These are phyloP conservation scores for Phialophora macrospora DNA, from an alignment of 2,329 filamentous ascomycete species.

Conservation along the genomic window DNA sequence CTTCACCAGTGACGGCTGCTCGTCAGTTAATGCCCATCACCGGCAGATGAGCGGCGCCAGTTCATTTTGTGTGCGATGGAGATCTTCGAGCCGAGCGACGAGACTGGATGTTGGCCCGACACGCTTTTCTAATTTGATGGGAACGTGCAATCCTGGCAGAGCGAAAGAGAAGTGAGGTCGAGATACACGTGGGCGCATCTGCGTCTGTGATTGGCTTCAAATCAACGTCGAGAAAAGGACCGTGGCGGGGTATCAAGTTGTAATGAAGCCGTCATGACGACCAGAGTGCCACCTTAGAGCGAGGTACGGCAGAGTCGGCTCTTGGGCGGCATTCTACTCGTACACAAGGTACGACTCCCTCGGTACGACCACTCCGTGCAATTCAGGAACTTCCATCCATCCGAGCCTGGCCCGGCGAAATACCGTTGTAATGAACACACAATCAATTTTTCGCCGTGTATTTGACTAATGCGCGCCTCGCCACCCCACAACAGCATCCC, in stretches of 20 bases:
- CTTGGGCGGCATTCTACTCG: no score
- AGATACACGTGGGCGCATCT: background rate
- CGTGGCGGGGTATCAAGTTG: background rate
- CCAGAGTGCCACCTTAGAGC: no score
- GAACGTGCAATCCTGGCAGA: background rate
- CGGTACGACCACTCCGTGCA: no score
- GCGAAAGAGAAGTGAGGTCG: constrained; percentile 4
- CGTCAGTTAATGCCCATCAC: background rate
- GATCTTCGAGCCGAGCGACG: background rate
- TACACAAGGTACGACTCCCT: no score
- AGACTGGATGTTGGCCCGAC: background rate
- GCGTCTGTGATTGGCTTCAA: background rate
- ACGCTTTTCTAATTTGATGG: background rate
- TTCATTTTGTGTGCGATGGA: background rate
- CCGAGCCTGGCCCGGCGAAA: background rate
- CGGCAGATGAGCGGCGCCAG: constrained; percentile 2
- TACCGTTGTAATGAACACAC: background rate
- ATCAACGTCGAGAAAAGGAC: background rate
- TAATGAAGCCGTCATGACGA: background rate
- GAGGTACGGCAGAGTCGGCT: no score
- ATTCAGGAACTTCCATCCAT: no score
- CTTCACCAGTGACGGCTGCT: background rate
- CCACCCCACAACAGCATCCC: background rate
- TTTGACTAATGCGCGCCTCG: background rate
- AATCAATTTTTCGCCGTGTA: background rate